Evolutionary conservation across 192 early-diverging fungal genomes (phyloP).

Genomic region (Coemansia sp.): DNA sequence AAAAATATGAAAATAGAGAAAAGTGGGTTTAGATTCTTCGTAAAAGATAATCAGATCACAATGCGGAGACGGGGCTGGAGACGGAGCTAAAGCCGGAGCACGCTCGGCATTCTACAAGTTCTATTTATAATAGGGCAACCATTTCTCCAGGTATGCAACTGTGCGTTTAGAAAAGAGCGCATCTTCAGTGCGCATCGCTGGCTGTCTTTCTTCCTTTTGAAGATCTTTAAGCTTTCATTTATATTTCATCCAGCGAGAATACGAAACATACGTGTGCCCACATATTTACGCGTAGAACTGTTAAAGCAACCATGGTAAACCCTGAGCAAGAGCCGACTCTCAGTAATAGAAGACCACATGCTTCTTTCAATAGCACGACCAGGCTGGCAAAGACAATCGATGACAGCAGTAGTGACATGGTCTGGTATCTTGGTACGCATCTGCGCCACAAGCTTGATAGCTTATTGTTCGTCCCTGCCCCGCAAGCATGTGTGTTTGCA

Average conservation of each 20-base stretch:
- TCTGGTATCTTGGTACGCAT: conserved; percentile 39
- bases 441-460: neutral
- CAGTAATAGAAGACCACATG: neutral
- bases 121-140: too few species aligned
- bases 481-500: neutral
- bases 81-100: neutral
- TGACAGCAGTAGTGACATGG: conserved; percentile 3
- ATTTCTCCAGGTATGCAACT: neutral
- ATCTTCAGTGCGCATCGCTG: neutral
- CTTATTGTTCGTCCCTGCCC: neutral
- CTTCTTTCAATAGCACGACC: neutral
- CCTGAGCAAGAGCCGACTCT: neutral
- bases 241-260: too few species aligned
- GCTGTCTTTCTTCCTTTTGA: neutral
- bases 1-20: neutral
- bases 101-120: neutral
- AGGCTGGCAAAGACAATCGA: neutral
- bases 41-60: neutral
- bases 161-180: neutral
- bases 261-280: too few species aligned
- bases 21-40: neutral
- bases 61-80: neutral
- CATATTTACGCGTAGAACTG: neutral
- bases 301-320: neutral
- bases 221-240: too few species aligned